phyloP scores from a whole-genome alignment of 2,329 filamentous ascomycete species.

The Diaporthe sp. region DNA sequence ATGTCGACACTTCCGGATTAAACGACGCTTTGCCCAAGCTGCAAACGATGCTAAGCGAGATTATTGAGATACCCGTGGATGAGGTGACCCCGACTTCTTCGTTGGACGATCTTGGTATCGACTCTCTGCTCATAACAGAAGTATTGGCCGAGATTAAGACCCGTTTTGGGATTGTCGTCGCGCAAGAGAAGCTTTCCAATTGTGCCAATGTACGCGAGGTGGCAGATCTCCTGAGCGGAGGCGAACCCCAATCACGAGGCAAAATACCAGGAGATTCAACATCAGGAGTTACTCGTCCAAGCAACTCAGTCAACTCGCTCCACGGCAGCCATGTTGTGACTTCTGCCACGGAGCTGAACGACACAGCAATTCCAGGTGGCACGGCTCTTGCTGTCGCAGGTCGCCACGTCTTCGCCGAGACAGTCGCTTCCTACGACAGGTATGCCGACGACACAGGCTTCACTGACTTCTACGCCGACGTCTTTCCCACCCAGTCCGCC shows the following conservation, averaged over 20 bases:
- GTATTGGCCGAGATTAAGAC: constrained; percentile 44
- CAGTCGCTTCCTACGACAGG: constrained; percentile 2
- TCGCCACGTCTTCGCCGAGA: not conserved
- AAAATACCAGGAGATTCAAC: not conserved
- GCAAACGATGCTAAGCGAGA: constrained; percentile 31
- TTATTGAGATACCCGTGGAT: constrained; percentile 37
- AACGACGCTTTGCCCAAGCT: not conserved
- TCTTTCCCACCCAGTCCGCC: constrained; percentile 42
- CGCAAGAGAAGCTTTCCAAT: constrained; percentile 27
- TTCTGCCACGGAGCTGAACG: not conserved
- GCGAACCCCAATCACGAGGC: not conserved
- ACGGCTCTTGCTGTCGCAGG: not conserved
- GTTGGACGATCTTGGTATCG: constrained; percentile 48
- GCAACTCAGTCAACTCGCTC: not conserved
- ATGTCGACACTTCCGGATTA: not conserved
- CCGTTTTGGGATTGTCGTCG: constrained; percentile 32
- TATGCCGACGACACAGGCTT: not conserved
- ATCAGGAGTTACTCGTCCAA: not conserved
- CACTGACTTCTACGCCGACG: constrained; percentile 40
- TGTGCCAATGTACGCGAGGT: not conserved
- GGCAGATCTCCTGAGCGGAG: not conserved
- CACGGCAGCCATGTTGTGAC: not conserved
- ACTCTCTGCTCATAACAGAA: constrained; percentile 50
- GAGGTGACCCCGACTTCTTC: constrained; percentile 38
- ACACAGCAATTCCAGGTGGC: not conserved